Base-by-base conservation (phyloP, 495 filamentous ascomycete genomes). In the Podospora tetraspora region DNA sequence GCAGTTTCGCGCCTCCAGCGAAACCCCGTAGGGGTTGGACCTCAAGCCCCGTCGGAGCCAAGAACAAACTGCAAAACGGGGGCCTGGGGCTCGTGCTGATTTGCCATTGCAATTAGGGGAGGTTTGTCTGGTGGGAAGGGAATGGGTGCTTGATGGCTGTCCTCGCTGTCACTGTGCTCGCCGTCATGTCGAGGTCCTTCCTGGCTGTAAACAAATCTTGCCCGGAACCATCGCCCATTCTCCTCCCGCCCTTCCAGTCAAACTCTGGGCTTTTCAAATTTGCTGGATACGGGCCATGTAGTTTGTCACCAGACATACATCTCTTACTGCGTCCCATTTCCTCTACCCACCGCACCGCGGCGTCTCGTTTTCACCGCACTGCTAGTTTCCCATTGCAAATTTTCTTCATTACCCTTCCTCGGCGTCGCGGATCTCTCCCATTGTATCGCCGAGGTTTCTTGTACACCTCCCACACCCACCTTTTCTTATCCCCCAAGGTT, bases 181-280 rank as follows among this genome's bases (percentile, higher is more conserved):
- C 85, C 92, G 24, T 92, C 87, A 62, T 83, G 32, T 90, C 82
- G 23, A 96, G 79, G 21, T 89, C 82, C 22, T 88, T 89, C 82
- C 22, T 88, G 81, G 25, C 84, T 37, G 34, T 19, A 5, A 16
- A 43, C 13, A 16, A 43, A 16, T 43, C 13, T 6, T 43, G 13
- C 27, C 27, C 27, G 27, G 27, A 4, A 16, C 34, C 34, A 43
- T 43, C 3, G 13, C 34, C 34, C 34, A 16, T 43, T 16, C 13
- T 43, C 12, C 13, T 19, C 13, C 13, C 13, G 1, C 13, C 13
- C 3, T 6, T 16, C 13, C 13, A 13, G 1, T 43, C 13, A 13
- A 43, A 6, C 34, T 52, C 43, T n/a, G 19, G 43, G 19, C 1
- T 8, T 3, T 2, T 1, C 0, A 52, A 3, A 19, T 52, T 19